Base-by-base conservation (phyloP, 2,329 filamentous ascomycete genomes). In the Stenocarpella maydis region DNA sequence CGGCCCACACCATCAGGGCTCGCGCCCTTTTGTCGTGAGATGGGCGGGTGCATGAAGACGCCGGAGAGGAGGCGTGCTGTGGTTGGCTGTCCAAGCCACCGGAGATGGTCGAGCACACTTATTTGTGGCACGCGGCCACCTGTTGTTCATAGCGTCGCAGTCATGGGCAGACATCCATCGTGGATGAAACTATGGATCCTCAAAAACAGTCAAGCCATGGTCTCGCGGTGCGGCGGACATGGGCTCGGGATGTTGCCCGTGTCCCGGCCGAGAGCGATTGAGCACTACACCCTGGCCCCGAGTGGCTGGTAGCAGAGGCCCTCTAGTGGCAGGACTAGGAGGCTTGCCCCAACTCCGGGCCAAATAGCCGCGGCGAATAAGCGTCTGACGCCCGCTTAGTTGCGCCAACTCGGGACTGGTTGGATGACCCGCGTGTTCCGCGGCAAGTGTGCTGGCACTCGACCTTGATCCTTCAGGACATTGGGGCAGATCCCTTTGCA, bases 341-440 rank as follows among this genome's bases (percentile, higher is more conserved):
- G 28, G 39, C 34, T 39, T 7, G 9, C 26, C 7, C 4, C 28
- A 4, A 58, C n/a, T 15, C 19, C 26, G 31, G 43, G 26, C n/a
- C 28, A 9, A 43, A 58, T 52, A 68, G 54, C 39, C 54, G 64
- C 68, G 65, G 58, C n/a, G 65, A 49, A 65, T 67, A 70, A 68
- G 69, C 69, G 69, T 63, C 69, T 70, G 69, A 45, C 65, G 65
- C 69, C 65, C 65, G 65, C 55, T 47, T 68, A 64, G 65, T 26
- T 63, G 64, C 65, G 65, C 63, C 68, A 69, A 58, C 31, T 21
- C 34, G 9, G n/a, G 28, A 10, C 21, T 49, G 26, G n/a, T 15
- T 28, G 39, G 26, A 10, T n/a, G 54, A 34, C 15, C 24, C n/a
- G 15, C 50, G 37, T 24, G 54, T 63, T 37, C 28, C 52, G 39